Base-by-base conservation (phyloP, 176 grass and related monocot genomes). In the Paspalum notatum region DNA sequence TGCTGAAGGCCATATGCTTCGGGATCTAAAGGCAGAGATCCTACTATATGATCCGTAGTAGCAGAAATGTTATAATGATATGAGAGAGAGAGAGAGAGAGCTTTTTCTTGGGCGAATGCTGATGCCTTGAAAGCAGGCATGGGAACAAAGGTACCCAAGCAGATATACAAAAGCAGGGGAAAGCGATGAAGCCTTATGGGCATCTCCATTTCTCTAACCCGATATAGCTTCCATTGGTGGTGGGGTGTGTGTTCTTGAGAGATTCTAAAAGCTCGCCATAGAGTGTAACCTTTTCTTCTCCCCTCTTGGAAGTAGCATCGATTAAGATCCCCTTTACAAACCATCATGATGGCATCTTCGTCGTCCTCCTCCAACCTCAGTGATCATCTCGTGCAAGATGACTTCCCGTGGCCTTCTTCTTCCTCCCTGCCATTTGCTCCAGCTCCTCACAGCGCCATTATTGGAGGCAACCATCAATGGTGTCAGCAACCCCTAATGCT, bases 321-420 rank as follows among this genome's bases (percentile, higher is more conserved):
- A 68, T 41, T 67, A 84, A 90, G 88, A 90, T 78, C 78, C 15
- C 32, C 77, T 90, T 86, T 90, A 82, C 41, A 77, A 77, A 66
- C 57, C 66, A 77, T 37, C 66, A 86, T 90, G 88, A 90, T 86
- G 88, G 88, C 88, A n/a, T 66, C 82, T 54, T 88, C 86, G 9
- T 88, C 86, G 12, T 85, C 87, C 42, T 89, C 87, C 64, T 85
- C 78, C 78, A 81, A 77, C 78, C 78, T 82, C 18, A 61, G 42
- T 24, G 72, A 90, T 78, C 41, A 60, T 15, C 72, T 82, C 66
- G 50, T 90, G 58, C 78, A 90, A 86, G 88, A 86, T 78, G 79
- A 78, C 21, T 66, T 86, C 72, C 78, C 72, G 58, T 86, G 88
- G 88, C 59, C 79, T 72, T 25, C 75, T 77, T 51, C 76, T 16